Conservation (phyloP, 805 yeast species). For the Saccharomycopsis fodiens region DNA sequence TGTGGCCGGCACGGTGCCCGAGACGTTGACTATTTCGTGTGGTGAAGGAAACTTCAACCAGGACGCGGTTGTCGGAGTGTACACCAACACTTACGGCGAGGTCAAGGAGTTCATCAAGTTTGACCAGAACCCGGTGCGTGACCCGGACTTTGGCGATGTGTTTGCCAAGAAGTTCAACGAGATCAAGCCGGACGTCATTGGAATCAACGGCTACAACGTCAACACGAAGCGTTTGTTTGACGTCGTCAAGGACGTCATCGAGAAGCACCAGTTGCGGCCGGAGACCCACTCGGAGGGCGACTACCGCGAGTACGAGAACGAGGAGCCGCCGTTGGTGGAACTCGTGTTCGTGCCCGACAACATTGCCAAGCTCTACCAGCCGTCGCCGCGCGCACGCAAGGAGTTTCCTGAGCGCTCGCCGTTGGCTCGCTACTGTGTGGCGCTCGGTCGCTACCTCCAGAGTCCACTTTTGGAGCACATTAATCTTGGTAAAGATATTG, state of each 20-base stretch:
- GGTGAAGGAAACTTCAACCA: slow-evolving; percentile 78
- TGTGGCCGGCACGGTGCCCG: slow-evolving; percentile 76
- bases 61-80: slow-evolving; percentile 81
- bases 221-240: slow-evolving; percentile 55
- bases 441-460: slow-evolving; percentile 85
- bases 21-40: slow-evolving; percentile 71
- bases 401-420: slow-evolving; percentile 85
- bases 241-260: slow-evolving; percentile 48
- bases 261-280: slow-evolving; percentile 40
- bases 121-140: slow-evolving; percentile 57
- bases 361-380: slow-evolving; percentile 82
- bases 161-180: slow-evolving; percentile 53
- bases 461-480: slow-evolving; percentile 90
- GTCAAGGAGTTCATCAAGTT: slow-evolving; percentile 72
- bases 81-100: slow-evolving; percentile 73
- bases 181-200: slow-evolving; percentile 83
- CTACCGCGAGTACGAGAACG: slow-evolving; percentile 9
- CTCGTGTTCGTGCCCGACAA: slow-evolving; percentile 87
- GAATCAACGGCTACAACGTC: slow-evolving; percentile 80
- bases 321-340: slow-evolving; percentile 48
- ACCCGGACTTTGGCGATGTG: slow-evolving; percentile 55
- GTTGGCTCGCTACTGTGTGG: slow-evolving; percentile 76
- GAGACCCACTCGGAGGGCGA: slow-evolving; percentile 26
- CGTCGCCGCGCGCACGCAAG: slow-evolving; percentile 61
- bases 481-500: slow-evolving; percentile 66